Conservation (phyloP, 331 rosid genomes). For the Phaseolus coccineus region DNA sequence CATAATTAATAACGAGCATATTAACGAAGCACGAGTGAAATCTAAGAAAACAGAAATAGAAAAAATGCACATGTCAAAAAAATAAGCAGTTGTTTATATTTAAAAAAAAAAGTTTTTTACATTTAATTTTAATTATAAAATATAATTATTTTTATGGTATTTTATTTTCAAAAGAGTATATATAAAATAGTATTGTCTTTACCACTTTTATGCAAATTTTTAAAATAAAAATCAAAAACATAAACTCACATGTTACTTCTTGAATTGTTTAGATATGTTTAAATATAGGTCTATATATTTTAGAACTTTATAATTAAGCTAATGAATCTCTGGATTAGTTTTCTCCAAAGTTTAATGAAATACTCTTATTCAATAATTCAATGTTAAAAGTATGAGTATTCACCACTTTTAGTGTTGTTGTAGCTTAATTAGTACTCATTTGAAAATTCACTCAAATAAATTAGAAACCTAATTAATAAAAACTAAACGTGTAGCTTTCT, state of each 20-base stretch:
- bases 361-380: not conserved
- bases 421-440: not conserved
- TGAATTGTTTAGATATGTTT: too few species aligned
- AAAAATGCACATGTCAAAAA: not conserved
- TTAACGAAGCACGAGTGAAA: not conserved
- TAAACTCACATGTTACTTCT: too few species aligned
- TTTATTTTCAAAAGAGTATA: too few species aligned
- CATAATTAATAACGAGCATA: not conserved
- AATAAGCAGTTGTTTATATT: not conserved
- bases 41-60: not conserved
- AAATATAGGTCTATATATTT: too few species aligned
- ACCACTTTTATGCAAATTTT: too few species aligned
- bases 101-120: too few species aligned
- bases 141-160: too few species aligned
- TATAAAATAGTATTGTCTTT: too few species aligned
- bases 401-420: too few species aligned
- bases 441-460: not conserved
- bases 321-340: not conserved
- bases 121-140: too few species aligned
- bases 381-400: not conserved
- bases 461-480: not conserved
- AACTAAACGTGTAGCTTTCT: not conserved
- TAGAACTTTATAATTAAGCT: too few species aligned
- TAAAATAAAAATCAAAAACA: too few species aligned
- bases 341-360: not conserved